Percentiles rank a stretch among this genome's conserved stretches.
Evolutionary conservation across 148 eudicot genomes (phyloP).

Genomic region (Heliosperma pusillum): DNA sequence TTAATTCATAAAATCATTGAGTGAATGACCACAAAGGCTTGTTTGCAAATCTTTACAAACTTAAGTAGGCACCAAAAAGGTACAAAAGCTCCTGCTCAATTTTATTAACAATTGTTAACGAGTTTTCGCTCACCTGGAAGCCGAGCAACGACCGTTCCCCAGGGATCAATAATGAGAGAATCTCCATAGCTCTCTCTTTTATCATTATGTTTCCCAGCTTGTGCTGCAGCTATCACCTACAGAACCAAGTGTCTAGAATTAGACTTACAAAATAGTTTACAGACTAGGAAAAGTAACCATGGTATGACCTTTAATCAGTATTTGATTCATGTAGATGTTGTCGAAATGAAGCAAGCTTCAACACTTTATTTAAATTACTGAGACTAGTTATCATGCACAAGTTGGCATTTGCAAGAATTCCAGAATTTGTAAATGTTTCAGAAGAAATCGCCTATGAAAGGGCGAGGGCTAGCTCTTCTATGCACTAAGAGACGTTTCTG

Average conservation of each 20-base stretch:
- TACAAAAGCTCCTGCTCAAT: no score
- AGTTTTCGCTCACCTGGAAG: slow-evolving; percentile 55
- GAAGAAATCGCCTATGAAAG: neutral
- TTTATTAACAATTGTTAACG: neutral
- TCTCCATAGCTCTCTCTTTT: slow-evolving; percentile 93
- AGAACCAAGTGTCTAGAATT: slow-evolving; percentile 10
- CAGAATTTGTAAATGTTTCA: neutral
- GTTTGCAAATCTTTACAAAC: neutral
- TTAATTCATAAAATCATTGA: neutral
- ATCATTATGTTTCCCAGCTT: slow-evolving; percentile 86
- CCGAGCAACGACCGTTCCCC: slow-evolving; percentile 83
- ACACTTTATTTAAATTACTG: neutral
- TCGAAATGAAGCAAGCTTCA: neutral
- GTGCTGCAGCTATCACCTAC: slow-evolving; percentile 97
- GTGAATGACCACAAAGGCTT: neutral
- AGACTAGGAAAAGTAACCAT: neutral
- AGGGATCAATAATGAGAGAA: slow-evolving; percentile 87
- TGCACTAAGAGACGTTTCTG: neutral
- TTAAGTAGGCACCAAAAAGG: neutral
- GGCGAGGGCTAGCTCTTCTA: no score
- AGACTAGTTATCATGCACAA: neutral
- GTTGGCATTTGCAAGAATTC: neutral
- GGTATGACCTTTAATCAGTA: neutral
- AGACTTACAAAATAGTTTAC: neutral
- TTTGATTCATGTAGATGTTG: neutral